phyloP scores from a whole-genome alignment of 306 rosid genomes.

The Gastrolobium villosum region DNA sequence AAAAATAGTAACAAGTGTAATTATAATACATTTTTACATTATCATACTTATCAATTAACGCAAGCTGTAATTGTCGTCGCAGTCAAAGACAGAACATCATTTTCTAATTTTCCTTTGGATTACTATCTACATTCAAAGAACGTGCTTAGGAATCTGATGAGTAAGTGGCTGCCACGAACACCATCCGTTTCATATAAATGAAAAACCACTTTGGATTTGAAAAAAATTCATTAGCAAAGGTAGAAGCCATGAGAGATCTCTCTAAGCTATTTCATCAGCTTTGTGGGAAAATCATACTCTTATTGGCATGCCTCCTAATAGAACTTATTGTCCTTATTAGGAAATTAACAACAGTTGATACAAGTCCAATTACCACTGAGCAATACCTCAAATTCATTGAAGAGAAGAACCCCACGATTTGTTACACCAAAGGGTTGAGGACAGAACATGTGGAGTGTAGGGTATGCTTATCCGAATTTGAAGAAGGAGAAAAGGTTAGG shows the following conservation, averaged over 20 bases:
- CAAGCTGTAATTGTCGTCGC: no score
- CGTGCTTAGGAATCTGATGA: no score
- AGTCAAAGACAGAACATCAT: no score
- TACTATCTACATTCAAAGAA: no score
- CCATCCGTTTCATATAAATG: no score
- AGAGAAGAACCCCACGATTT: constrained; percentile 66
- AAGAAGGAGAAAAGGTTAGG: constrained; percentile 79
- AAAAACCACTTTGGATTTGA: no score
- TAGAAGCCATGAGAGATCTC: constrained; percentile 60
- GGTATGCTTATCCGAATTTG: constrained; percentile 81
- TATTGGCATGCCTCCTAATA: constrained; percentile 61
- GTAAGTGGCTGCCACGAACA: no score
- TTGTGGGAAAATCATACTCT: constrained; percentile 56
- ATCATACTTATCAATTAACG: no score
- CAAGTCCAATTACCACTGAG: constrained; percentile 56
- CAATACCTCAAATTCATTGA: constrained; percentile 78
- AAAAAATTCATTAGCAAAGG: no score
- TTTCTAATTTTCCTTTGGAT: no score
- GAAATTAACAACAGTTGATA: constrained; percentile 55
- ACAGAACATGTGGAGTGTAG: constrained; percentile 58
- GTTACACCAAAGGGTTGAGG: constrained; percentile 49
- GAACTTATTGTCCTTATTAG: constrained; percentile 57
- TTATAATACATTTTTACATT: no score
- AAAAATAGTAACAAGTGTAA: no score
- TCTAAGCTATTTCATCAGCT: constrained; percentile 65